Conservation (phyloP, 495 filamentous ascomycete genomes). For the Hypoxylon crocopeplum region DNA sequence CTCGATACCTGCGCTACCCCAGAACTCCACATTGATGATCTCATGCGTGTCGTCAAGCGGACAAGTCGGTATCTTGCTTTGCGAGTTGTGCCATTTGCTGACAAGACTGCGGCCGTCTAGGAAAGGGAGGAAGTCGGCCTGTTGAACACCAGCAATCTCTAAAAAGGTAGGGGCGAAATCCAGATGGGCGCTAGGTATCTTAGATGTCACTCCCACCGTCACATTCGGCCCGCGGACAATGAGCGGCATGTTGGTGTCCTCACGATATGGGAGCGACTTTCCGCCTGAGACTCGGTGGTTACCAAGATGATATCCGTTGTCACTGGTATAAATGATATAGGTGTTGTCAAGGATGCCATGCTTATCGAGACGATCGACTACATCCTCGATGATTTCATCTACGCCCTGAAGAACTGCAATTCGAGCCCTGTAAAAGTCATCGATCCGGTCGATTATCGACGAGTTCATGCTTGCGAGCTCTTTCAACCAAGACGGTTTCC, state of each 20-base stretch:
- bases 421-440: conserved; percentile 58
- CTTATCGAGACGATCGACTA: conserved; percentile 54
- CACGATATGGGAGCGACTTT: conserved; percentile 62
- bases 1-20: no score
- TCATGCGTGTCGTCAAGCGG: conserved; percentile 10
- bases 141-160: conserved; percentile 12
- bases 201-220: conserved; percentile 24
- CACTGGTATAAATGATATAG: conserved; percentile 62
- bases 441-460: conserved; percentile 2
- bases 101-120: conserved; percentile 31
- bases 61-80: conserved; percentile 32
- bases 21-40: conserved; percentile 21
- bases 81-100: conserved; percentile 21
- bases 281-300: conserved; percentile 66
- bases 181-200: conserved; percentile 18
- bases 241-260: conserved; percentile 66
- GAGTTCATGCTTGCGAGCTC: no score
- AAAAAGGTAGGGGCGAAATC: conserved; percentile 28
- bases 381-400: conserved; percentile 62
- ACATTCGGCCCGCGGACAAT: conserved; percentile 59
- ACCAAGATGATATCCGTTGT: conserved; percentile 69
- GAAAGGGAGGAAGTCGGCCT: conserved; percentile 26
- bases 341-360: conserved; percentile 61
- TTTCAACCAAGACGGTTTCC: no score
- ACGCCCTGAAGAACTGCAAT: conserved; percentile 62